Base-by-base conservation (phyloP, 441 rosid species). In the Biscutella laevigata region DNA sequence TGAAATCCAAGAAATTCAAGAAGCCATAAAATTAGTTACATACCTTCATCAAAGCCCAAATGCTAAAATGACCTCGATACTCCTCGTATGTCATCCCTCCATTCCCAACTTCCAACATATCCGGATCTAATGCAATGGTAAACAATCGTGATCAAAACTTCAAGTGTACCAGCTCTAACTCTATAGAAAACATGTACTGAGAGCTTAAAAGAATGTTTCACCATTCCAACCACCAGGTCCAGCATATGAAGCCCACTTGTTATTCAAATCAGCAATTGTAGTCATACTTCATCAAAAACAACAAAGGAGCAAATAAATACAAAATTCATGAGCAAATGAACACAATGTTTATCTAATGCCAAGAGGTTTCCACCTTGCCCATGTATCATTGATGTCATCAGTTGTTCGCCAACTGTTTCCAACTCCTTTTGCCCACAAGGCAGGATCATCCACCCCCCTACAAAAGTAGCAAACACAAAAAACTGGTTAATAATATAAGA, bases 221-320 rank as follows among this genome's bases (percentile, higher is more conserved):
- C 98, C 98, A 71, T 92, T 92, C 98, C 98, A 92, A 73, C 97
- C 98, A 62, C 97, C 96, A 57, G 98, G 97, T 66, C 96, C 98
- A 0, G 98, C 98, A 72, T 86, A 84, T 19, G 92, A 59, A 11
- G 98, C 97, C 98, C 98, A 88, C 71, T 86, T 84, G 65, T 92
- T 73, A 67, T 92, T 92, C 67, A 79, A 52, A 75, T 92, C 96
- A 29, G 98, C 98, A 56, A 77, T 80, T 5, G 81, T 72, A 30
- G 88, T 86, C 98, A 92, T 86, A 77, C 98, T 86, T 56, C 59
- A 63, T 37, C 55, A 55, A 30, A 55, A 34, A 13, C 4, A 30
- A 13, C 61, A 20, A 57, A 5, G 36, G 11, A 22, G 51, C 11
- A 17, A 19, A 42, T 17, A 3, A 17, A 17, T 3, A 17, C 20